Evolutionary conservation across 306 rosid species (phyloP).

Genomic region (Cucumis sativus): Cucumber_9930_V3 NC_026660.2:351501-352000

Average conservation of each 20-base stretch:
- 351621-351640: not conserved
- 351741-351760: constrained; percentile 69
- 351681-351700: constrained; percentile 36
- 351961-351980: not conserved
- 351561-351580: not conserved
- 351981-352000: not conserved
- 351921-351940: not conserved
- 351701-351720: constrained; percentile 69
- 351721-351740: constrained; percentile 88
- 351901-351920: not conserved
- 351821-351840: not conserved
- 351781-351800: not conserved
- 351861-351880: not conserved
- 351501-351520: constrained; percentile 10
- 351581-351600: constrained; percentile 12
- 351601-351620: not conserved
- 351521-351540: not conserved
- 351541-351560: not conserved
- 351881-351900: not conserved
- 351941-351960: not conserved
- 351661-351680: constrained; percentile 29
- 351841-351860: not conserved
- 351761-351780: constrained; percentile 47
- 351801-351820: not conserved
- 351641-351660: constrained; percentile 27